Evolutionary conservation across 768 basidiomycete genomes (phyloP), one percentile per base, ranked within the genome.

Genomic region (Mycena vitilis): DNA sequence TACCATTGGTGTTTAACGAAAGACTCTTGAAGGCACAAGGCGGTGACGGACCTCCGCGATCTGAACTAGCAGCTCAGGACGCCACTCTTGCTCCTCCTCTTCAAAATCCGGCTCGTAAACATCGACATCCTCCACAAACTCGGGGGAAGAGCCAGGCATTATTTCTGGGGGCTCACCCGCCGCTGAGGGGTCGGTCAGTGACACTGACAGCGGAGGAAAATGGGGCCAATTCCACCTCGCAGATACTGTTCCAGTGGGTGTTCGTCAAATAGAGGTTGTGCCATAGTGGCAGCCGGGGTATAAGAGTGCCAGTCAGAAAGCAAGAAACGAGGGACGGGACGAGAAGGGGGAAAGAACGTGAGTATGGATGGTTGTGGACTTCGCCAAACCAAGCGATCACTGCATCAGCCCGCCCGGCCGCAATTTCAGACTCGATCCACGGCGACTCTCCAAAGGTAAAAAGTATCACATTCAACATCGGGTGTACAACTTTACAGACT

Each of bases 161-260:
- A 82, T 74, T 71, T 87, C 82, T 66, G 81, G 80, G 40, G 77
- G 77, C 77, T 91, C 91, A 20, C 89, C 91, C 23, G 85, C 85
- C 78, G 89, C 91, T 91, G 71, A 59, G 62, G 34, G 60, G 64
- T 18, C 52, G 22, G 34, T 42, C 9, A 64, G 59, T 45, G 16
- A 48, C 15, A 51, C 25, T 45, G 16, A 48, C 15, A 51, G 36
- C 23, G 64, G 45, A n/a, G 12, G 11, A 5, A 30, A 53, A 58
- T 23, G 38, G 18, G n/a, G 10, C 11, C 53, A 75, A 68, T 77
- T 83, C 57, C 48, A 91, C 92, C 88, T 84, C 86, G 81, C 62
- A 94, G 81, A 78, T 94, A 94, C 72, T 88, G 85, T 73, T 90
- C 87, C 49, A 94, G 84, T 49, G 92, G 92, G 73, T 93, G 91